Evolutionary conservation across 2,329 filamentous ascomycete species (phyloP), one percentile per base, ranked within the genome.

Genomic region (Talaromyces sp.): DNA sequence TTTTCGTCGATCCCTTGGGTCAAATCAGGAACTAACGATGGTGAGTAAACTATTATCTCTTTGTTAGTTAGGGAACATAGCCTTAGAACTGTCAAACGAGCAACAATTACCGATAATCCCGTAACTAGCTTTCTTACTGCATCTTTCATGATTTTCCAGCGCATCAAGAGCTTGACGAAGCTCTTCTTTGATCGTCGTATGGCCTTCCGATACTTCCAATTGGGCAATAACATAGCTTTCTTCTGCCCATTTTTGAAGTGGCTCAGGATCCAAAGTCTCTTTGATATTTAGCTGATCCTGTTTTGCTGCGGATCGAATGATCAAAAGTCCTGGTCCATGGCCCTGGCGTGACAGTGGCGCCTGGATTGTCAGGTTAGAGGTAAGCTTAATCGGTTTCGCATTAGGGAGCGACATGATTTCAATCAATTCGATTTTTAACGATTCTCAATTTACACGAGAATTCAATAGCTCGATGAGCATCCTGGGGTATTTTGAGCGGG

Each of bases 231-330:
- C 78, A 65, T 85, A 90, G 0, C 88, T 86, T 70, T 91, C 88
- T 69, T 91, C 88, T 0, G 87, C 87, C 88, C 88, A 90, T 73
- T 90, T 91, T 63, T 84, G 70, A 14, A 85, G 68, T 0, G 85
- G 84, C 8, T 82, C 78, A 0, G 87, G 87, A 16, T 47, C 44
- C n/a, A 47, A 14, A 23, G 44, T 47, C 8, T 47, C 9, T 47
- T 47, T 27, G n/a, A 2, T 47, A 16, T 47, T 47, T 27, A 27
- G 8, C 10, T 47, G n/a, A 10, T 27, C 44, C 3, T 27, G 23
- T 47, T 23, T 27, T 16, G 16, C 44, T 47, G 18, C n/a, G 10
- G 44, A 10, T 47, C 44, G 44, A 27, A 47, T 27, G 7, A 47
- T 18, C 23, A 47, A 12, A 47, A 47, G 8, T 6, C 44, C 44